A percentile compares a stretch with the other conserved stretches of the same genome.
Evolutionary conservation across 2,329 filamentous ascomycete species (phyloP).

Genomic region (Fusarium torulosum): DNA sequence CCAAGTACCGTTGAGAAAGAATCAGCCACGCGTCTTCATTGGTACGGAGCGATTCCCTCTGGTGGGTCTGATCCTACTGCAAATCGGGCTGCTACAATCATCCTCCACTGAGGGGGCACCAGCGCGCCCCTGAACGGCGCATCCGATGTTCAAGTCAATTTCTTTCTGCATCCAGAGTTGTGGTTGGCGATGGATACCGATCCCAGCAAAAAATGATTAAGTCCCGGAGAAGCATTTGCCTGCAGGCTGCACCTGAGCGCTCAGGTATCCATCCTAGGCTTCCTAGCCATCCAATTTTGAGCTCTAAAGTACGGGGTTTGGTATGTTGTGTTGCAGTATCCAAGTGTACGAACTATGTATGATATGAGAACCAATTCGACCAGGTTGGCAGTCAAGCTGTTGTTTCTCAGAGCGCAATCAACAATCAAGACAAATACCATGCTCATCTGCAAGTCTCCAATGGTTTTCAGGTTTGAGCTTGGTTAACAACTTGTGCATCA

Average conservation of each 20-base stretch:
- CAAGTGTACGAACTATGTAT: background rate
- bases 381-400: conserved; percentile 20
- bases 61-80: conserved; percentile 20
- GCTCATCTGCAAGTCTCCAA: conserved; percentile 3
- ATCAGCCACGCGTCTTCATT: conserved; percentile 43
- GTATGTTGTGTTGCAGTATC: conserved; percentile 16
- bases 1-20: conserved; percentile 19
- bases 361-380: background rate
- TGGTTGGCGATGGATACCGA: conserved; percentile 13
- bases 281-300: conserved; percentile 1
- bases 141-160: conserved; percentile 43
- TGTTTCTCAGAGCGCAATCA: conserved; percentile 11
- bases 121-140: conserved; percentile 47
- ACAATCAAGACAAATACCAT: conserved; percentile 21
- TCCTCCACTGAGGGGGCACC: conserved; percentile 30
- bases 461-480: conserved; percentile 14
- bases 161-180: conserved; percentile 21
- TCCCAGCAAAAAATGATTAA: background rate
- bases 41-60: conserved; percentile 36
- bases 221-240: background rate
- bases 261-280: background rate
- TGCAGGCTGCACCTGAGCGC: conserved; percentile 2
- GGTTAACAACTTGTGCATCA: conserved; percentile 18
- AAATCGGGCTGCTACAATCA: conserved; percentile 32
- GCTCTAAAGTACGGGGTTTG: background rate